Conservation (phyloP, 2,329 filamentous ascomycete species). For the Calonectria hawksworthii region DNA sequence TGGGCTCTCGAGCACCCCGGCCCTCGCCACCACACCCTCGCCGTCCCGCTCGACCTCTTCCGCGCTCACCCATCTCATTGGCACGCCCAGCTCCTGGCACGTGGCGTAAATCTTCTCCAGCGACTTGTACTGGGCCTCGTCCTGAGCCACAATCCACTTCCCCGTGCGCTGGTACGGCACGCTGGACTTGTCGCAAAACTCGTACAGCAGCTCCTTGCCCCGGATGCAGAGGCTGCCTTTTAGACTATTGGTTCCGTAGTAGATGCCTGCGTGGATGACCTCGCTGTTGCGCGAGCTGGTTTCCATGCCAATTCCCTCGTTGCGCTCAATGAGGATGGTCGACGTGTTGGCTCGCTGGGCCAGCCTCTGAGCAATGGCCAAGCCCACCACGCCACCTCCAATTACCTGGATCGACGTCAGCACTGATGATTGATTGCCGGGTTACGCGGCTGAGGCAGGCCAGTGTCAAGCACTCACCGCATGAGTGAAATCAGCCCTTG, state of each 20-base stretch:
- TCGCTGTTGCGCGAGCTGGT: slow-evolving; percentile 93
- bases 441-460: not conserved
- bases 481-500: slow-evolving; percentile 61
- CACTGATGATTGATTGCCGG: not conserved
- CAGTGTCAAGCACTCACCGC: slow-evolving; percentile 50
- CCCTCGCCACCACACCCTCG: slow-evolving; percentile 79
- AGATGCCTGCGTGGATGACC: slow-evolving; percentile 96
- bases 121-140: slow-evolving; percentile 74
- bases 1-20: slow-evolving; percentile 78
- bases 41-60: slow-evolving; percentile 76
- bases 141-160: slow-evolving; percentile 97
- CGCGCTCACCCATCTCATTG: slow-evolving; percentile 76
- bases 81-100: slow-evolving; percentile 66
- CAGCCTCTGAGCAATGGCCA: slow-evolving; percentile 84
- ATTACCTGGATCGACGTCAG: slow-evolving; percentile 59
- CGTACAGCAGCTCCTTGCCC: slow-evolving; percentile 84
- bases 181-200: slow-evolving; percentile 75
- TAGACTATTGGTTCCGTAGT: slow-evolving; percentile 83
- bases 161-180: slow-evolving; percentile 83
- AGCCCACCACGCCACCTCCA: slow-evolving; percentile 78
- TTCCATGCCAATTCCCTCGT: slow-evolving; percentile 83
- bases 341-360: slow-evolving; percentile 73
- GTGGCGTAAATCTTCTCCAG: slow-evolving; percentile 66
- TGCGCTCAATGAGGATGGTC: slow-evolving; percentile 86
- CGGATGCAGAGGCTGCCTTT: slow-evolving; percentile 88